Conservation (phyloP, 768 basidiomycete genomes). For the Leccinum olivaceopallidum region DNA sequence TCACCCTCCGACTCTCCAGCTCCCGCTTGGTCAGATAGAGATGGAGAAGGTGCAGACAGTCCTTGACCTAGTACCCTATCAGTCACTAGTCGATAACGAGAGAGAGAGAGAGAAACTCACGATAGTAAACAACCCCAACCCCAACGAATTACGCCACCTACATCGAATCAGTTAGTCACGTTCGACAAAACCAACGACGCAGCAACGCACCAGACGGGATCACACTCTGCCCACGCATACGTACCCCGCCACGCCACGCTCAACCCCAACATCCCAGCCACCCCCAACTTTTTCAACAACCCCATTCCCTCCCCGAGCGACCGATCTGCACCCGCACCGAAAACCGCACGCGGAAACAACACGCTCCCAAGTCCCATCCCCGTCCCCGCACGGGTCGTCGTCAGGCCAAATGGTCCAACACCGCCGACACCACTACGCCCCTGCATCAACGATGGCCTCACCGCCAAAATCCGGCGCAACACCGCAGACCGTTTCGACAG, state of each 20-base stretch:
- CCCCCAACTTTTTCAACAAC: slow-evolving; percentile 24
- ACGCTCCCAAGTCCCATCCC: slow-evolving; percentile 5
- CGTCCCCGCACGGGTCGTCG: slow-evolving; percentile 6
- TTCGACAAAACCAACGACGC: neutral
- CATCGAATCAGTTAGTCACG: neutral
- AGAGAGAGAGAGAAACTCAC: slow-evolving; percentile 37
- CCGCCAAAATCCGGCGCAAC: slow-evolving; percentile 28
- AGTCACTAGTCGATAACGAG: neutral
- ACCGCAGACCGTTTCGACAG: slow-evolving; percentile 43
- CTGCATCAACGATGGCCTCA: slow-evolving; percentile 19
- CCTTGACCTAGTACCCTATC: slow-evolving; percentile 51
- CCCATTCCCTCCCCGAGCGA: slow-evolving; percentile 15
- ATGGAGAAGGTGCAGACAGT: slow-evolving; percentile 65
- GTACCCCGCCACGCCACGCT: slow-evolving; percentile 56
- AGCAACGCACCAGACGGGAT: slow-evolving; percentile 65
- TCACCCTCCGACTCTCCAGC: slow-evolving; percentile 65
- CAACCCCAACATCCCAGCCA: slow-evolving; percentile 39
- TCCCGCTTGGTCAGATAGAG: slow-evolving; percentile 72
- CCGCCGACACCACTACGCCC: slow-evolving; percentile 11
- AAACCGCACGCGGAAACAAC: slow-evolving; percentile 18
- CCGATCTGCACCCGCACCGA: slow-evolving; percentile 17
- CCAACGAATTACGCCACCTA: slow-evolving; percentile 69
- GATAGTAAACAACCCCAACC: slow-evolving; percentile 65
- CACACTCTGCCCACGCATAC: slow-evolving; percentile 61
- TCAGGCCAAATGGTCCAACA: slow-evolving; percentile 19